Evolutionary conservation across 1,284 basidiomycete species (phyloP).

Genomic region (Austropuccinia psidii): DNA sequence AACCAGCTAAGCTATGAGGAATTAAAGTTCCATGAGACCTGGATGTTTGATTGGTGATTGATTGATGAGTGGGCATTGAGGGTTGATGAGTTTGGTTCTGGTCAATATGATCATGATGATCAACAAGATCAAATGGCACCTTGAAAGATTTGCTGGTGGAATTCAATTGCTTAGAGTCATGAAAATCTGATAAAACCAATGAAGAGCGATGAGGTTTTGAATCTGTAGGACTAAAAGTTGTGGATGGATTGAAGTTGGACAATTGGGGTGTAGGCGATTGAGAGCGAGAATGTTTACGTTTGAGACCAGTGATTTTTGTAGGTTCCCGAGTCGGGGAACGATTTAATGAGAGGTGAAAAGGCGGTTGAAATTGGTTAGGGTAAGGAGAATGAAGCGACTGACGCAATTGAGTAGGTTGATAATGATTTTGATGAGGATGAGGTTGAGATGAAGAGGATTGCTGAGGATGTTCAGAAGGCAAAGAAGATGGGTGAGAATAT

Average conservation of each 20-base stretch:
- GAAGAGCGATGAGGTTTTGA: background rate
- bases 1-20: background rate
- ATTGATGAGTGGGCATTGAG: background rate
- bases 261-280: background rate
- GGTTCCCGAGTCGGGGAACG: background rate
- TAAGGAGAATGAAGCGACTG: background rate
- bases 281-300: constrained; percentile 2
- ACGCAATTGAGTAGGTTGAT: background rate
- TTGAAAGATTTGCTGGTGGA: background rate
- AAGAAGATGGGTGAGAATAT: background rate
- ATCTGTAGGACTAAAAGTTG: background rate
- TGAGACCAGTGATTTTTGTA: background rate
- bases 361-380: background rate
- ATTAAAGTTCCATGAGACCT: background rate
- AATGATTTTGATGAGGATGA: constrained; percentile 5
- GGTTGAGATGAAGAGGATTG: background rate
- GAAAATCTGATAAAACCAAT: background rate
- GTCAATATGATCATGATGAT: background rate
- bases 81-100: background rate
- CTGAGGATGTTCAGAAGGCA: background rate
- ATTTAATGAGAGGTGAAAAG: background rate
- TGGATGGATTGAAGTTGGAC: background rate
- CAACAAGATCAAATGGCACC: background rate
- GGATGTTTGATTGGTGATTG: background rate
- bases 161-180: background rate